Conservation (phyloP, 2,329 filamentous ascomycete genomes). For the Rugonectria rugulosa region DNA sequence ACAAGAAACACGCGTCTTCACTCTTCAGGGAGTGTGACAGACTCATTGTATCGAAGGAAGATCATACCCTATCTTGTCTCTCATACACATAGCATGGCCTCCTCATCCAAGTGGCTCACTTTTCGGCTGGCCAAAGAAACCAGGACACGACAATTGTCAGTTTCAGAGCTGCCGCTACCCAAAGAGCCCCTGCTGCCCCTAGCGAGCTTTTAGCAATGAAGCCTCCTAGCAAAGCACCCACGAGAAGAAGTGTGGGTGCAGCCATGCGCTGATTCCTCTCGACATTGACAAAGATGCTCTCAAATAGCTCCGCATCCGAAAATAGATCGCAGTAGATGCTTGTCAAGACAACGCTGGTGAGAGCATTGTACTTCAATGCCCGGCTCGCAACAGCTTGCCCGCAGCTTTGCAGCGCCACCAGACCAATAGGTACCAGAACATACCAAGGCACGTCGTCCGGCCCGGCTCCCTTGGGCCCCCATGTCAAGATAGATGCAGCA, state of each 20-base stretch:
- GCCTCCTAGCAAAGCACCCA: slow-evolving; percentile 60
- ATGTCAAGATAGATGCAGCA: slow-evolving; percentile 63
- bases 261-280: slow-evolving; percentile 60
- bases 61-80: no score
- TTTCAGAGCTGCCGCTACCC: slow-evolving; percentile 67
- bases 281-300: slow-evolving; percentile 46
- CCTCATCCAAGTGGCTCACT: no score
- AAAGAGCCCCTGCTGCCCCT: slow-evolving; percentile 63
- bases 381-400: slow-evolving; percentile 80
- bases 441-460: slow-evolving; percentile 61
- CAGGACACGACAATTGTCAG: slow-evolving; percentile 62
- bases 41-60: no score
- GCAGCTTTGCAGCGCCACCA: slow-evolving; percentile 79
- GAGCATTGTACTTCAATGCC: slow-evolving; percentile 71
- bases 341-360: slow-evolving; percentile 82
- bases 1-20: no score
- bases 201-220: slow-evolving; percentile 55
- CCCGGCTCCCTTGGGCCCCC: slow-evolving; percentile 49
- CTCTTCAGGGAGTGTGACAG: no score
- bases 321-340: slow-evolving; percentile 85
- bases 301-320: slow-evolving; percentile 64
- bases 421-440: slow-evolving; percentile 70
- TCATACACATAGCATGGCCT: no score
- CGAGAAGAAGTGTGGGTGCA: slow-evolving; percentile 57
- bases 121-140: slow-evolving; percentile 65